phyloP scores from a whole-genome alignment of 768 basidiomycete species.

The Epithele typhae region DNA sequence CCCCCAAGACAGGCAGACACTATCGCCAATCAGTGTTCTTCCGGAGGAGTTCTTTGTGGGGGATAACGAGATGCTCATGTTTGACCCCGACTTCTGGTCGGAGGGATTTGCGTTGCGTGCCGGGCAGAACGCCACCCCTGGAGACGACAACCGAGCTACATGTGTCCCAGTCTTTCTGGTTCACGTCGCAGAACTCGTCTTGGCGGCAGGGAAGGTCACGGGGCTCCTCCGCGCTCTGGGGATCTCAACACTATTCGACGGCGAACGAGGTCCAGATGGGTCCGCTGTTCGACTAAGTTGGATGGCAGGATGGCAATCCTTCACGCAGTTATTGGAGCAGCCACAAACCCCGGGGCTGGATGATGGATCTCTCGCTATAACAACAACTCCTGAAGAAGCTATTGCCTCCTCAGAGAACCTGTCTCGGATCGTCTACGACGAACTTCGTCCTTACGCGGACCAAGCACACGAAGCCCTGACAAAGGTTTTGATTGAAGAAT shows the following conservation, averaged over 20 bases:
- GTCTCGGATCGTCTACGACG: constrained; percentile 59
- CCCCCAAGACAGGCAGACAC: neutral
- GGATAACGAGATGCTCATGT: constrained; percentile 48
- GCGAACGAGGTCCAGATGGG: neutral
- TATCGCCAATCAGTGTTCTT: constrained; percentile 20
- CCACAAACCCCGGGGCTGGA: neutral
- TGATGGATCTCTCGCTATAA: neutral
- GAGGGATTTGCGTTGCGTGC: constrained; percentile 59
- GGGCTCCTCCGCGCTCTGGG: constrained; percentile 67
- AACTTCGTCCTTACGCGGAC: constrained; percentile 53
- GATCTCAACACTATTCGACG: constrained; percentile 11
- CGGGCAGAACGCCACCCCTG: constrained; percentile 18
- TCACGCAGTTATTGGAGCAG: constrained; percentile 8
- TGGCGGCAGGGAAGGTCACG: constrained; percentile 71
- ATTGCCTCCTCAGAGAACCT: constrained; percentile 52
- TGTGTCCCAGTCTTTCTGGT: constrained; percentile 55
- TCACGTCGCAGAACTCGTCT: constrained; percentile 51
- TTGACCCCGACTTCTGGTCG: constrained; percentile 78
- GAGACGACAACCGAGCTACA: constrained; percentile 5
- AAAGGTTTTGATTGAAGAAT: constrained; percentile 61
- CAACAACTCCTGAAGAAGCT: neutral
- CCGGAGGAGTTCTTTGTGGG: constrained; percentile 84
- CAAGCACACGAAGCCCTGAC: constrained; percentile 48
- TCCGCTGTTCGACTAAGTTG: constrained; percentile 4
- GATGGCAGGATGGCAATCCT: constrained; percentile 19